Evolutionary conservation across 2,329 filamentous ascomycete genomes (phyloP), one percentile per base, ranked within the genome.

Genomic region (Talaromyces sp.): DNA sequence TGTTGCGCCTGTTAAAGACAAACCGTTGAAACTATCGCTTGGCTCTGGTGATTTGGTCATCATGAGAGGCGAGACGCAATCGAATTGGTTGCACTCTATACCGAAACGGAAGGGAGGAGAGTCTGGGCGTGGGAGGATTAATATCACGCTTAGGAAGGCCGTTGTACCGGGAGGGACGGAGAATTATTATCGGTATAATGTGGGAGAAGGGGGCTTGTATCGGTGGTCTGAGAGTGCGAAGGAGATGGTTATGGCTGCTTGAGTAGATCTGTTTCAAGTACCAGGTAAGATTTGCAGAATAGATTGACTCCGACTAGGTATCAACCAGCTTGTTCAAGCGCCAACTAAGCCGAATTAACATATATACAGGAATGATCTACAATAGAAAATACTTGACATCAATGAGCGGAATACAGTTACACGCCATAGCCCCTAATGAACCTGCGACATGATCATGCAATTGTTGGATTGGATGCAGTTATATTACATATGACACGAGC

Each of bases 141-240:
- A 93, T 67, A 91, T 93, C 62, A 93, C 89, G 0, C 90, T 92
- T 67, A 77, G 89, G 28, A 81, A 80, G 63, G 89, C 87, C 21
- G 80, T 90, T 77, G 79, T 88, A 21, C 87, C 81, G 63, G 87
- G 77, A 3, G 89, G 88, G 1, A 92, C 88, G 28, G 86, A 90
- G 66, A 93, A 93, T 71, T 92, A 93, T 70, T 91, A 93, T 71
- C 83, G 85, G 67, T 93, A 93, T 73, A 93, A 93, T 73, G 87
- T 92, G 53, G 89, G 89, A 0, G 80, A 72, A 39, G 89, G 89
- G 0, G 79, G 76, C 1, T 81, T 87, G n/a, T 87, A 84, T 70
- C 80, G 79, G 65, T 92, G 89, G 89, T 79, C 89, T 69, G 77
- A 76, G 69, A 62, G 15, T 13, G 45, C n/a, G 17, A 56, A 50